phyloP scores from a whole-genome alignment of 106 monocot species.

The Dendrobium catenatum region DNA sequence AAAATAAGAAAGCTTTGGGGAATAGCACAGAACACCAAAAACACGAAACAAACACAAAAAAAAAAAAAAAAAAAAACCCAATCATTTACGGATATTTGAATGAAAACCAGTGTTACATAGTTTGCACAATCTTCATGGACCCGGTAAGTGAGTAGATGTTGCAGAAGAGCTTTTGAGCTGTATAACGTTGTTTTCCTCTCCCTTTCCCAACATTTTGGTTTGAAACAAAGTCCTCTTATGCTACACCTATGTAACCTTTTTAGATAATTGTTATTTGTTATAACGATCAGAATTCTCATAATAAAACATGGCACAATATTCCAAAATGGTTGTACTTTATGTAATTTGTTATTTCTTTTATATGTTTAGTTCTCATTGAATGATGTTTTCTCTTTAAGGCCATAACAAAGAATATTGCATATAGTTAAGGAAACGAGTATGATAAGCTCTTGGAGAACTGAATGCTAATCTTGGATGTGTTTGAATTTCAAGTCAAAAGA shows the following conservation, averaged over 20 bases:
- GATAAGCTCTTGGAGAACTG: background rate
- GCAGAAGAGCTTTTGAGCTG: background rate
- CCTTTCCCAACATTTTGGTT: background rate
- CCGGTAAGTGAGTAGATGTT: constrained; percentile 36
- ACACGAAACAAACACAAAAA: no score
- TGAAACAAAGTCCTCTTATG: background rate
- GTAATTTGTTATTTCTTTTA: background rate
- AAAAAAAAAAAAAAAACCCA: no score
- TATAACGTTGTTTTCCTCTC: background rate
- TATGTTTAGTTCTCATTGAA: background rate
- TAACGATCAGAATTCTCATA: background rate
- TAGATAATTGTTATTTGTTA: background rate
- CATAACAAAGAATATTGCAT: background rate
- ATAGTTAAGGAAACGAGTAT: background rate
- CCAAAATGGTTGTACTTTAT: background rate
- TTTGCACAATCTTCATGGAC: constrained; percentile 99
- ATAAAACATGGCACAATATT: background rate
- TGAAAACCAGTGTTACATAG: constrained; percentile 72
- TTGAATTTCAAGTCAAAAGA: background rate
- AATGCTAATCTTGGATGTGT: background rate
- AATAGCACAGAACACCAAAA: no score
- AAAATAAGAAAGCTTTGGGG: no score
- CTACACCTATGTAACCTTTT: background rate
- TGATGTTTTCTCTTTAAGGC: background rate
- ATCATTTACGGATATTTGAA: no score